Conservation (phyloP, 169 alveolate genomes). For the Theileria orientalis region DNA sequence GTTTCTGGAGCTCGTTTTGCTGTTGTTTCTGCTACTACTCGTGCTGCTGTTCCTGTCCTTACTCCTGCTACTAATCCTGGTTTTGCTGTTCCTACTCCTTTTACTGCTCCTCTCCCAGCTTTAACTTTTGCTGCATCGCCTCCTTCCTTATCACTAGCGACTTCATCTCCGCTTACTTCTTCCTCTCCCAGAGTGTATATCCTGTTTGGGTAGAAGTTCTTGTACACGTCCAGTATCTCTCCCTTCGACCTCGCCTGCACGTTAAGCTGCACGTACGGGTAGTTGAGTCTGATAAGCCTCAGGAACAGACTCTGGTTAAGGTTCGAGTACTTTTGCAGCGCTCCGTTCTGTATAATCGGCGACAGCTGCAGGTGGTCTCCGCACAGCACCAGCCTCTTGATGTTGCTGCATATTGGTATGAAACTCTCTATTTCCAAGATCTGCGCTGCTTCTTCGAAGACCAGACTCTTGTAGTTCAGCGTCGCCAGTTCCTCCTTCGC, state of each 20-base stretch:
- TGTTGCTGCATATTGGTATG: conserved; percentile 84
- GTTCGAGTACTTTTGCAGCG: conserved; percentile 74
- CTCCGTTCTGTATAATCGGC: conserved; percentile 87
- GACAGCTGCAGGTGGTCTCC: conserved; percentile 94
- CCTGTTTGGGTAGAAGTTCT: conserved; percentile 77
- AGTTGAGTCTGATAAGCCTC: conserved; percentile 80
- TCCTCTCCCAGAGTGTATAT: conserved; percentile 38
- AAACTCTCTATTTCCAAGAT: conserved; percentile 88
- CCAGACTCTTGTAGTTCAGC: conserved; percentile 80
- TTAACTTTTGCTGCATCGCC: conserved; percentile 27
- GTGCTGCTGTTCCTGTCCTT: conserved; percentile 34
- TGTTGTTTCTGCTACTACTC: no score
- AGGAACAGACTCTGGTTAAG: conserved; percentile 84
- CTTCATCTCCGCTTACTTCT: background rate
- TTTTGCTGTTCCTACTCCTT: no score
- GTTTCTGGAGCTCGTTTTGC: no score
- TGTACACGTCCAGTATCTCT: conserved; percentile 83
- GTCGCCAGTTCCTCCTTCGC: conserved; percentile 78
- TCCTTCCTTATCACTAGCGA: background rate
- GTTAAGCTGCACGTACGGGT: conserved; percentile 79
- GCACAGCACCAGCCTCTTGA: conserved; percentile 85
- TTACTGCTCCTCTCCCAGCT: no score
- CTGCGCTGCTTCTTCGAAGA: conserved; percentile 90
- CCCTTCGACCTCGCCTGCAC: conserved; percentile 89
- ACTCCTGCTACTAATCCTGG: no score